phyloP scores from a whole-genome alignment of 2,329 filamentous ascomycete genomes.

The Ophiognomonia clavigignenti-juglandacearum region DNA sequence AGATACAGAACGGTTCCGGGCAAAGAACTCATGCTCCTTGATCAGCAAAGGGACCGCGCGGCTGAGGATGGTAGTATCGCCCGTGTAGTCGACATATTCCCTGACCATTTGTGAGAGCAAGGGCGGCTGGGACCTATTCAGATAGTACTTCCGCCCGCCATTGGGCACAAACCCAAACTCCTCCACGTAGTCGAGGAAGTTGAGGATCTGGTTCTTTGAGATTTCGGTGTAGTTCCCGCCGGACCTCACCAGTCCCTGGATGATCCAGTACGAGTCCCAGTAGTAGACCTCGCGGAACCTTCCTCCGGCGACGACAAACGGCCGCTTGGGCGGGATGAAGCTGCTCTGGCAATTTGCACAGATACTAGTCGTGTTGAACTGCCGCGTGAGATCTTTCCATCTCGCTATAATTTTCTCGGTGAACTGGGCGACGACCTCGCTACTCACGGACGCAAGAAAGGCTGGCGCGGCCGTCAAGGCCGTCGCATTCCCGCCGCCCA shows the following conservation, averaged over 20 bases:
- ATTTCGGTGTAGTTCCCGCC: conserved; percentile 59
- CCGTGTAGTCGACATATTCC: conserved; percentile 59
- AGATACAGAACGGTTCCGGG: conserved; percentile 52
- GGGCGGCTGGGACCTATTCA: conserved; percentile 64
- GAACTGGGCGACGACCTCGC: conserved; percentile 56
- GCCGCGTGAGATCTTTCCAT: conserved; percentile 63
- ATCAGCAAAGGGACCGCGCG: conserved; percentile 58
- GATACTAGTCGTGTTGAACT: conserved; percentile 46
- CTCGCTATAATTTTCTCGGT: conserved; percentile 61
- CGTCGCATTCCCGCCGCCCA: conserved; percentile 44
- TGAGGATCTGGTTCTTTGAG: conserved; percentile 63
- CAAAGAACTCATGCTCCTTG: conserved; percentile 61
- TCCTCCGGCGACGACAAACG: conserved; percentile 67
- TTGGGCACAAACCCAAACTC: conserved; percentile 63
- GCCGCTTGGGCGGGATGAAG: conserved; percentile 62
- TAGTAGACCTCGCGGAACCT: conserved; percentile 68
- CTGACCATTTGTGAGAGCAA: conserved; percentile 63
- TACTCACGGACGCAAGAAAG: conserved; percentile 54
- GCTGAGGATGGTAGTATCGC: conserved; percentile 55
- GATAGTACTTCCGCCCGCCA: conserved; percentile 62
- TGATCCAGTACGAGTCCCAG: conserved; percentile 67
- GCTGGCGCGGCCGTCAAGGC: conserved; percentile 52
- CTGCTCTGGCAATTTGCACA: conserved; percentile 59
- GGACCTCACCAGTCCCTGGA: conserved; percentile 61
- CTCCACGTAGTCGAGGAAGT: conserved; percentile 64